Conservation (phyloP, 169 alveolate genomes). For the Plasmodium malariae region DNA sequence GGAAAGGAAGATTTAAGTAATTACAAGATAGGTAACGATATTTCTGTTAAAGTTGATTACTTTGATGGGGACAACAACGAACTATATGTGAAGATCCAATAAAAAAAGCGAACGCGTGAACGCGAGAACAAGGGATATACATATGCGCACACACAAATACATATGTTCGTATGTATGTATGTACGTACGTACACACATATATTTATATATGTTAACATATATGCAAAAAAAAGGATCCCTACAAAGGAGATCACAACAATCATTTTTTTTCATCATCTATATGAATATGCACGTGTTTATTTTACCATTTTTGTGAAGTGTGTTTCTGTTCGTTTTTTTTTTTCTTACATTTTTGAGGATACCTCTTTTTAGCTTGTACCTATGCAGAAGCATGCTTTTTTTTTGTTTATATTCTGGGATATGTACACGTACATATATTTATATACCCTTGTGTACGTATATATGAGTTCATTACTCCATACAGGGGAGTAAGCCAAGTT, state of each 20-base stretch:
- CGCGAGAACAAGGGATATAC: no score
- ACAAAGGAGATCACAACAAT: not conserved
- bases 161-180: not conserved
- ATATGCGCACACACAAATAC: no score
- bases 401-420: not conserved
- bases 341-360: no score
- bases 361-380: no score
- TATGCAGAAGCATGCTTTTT: not conserved
- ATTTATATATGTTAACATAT: no score
- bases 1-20: constrained; percentile 1
- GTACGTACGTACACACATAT: not conserved
- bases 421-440: not conserved
- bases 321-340: no score
- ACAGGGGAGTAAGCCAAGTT: no score
- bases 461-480: not conserved
- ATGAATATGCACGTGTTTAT: not conserved
- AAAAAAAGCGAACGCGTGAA: not conserved
- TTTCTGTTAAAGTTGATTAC: constrained; percentile 7
- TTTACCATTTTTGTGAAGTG: no score
- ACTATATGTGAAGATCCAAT: constrained; percentile 6
- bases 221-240: no score
- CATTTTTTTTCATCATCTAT: not conserved
- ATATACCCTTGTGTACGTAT: no score
- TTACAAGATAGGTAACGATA: constrained; percentile 11
- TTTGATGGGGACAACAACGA: constrained; percentile 32